These are phyloP conservation scores for Nowakowskiella sp. DNA, from an alignment of 192 early-diverging fungal species.

Conservation along the genomic window DNA sequence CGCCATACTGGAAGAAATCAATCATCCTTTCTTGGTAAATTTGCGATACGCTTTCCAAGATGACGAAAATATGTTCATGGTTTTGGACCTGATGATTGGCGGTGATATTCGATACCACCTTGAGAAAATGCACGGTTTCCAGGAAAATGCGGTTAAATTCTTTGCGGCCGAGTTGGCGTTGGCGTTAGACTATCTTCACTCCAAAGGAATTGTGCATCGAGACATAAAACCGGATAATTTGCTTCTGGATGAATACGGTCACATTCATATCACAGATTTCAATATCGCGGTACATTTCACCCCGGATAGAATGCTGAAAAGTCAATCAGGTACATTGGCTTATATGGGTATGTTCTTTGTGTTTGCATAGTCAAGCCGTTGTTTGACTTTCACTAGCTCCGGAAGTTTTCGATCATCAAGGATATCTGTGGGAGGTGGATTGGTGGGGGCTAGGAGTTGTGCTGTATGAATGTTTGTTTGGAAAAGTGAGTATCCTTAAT, in stretches of 20 bases:
- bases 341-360: slow-evolving; percentile 66
- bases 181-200: slow-evolving; percentile 76
- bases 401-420: slow-evolving; percentile 36
- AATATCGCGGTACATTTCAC: slow-evolving; percentile 83
- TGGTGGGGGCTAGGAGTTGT: slow-evolving; percentile 84
- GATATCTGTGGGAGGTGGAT: slow-evolving; percentile 44
- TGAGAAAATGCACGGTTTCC: slow-evolving; percentile 59
- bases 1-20: slow-evolving; percentile 67
- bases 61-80: slow-evolving; percentile 87
- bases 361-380: not conserved
- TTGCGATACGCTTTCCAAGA: slow-evolving; percentile 94
- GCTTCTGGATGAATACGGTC: slow-evolving; percentile 67
- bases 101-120: slow-evolving; percentile 89
- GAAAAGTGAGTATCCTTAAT: slow-evolving; percentile 46
- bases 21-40: slow-evolving; percentile 46
- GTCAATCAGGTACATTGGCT: slow-evolving; percentile 79
- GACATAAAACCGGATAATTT: slow-evolving; percentile 95
- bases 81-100: slow-evolving; percentile 89
- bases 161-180: slow-evolving; percentile 85
- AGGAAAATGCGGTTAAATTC: slow-evolving; percentile 68
- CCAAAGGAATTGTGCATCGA: slow-evolving; percentile 73
- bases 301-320: slow-evolving; percentile 59
- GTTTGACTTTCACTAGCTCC: slow-evolving; percentile 24
- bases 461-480: slow-evolving; percentile 65
- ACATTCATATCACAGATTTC: slow-evolving; percentile 90